A percentile compares a stretch with the other conserved stretches of the same genome.
phyloP scores from a whole-genome alignment of 2,329 filamentous ascomycete species.

The Aspergillus sp. region DNA sequence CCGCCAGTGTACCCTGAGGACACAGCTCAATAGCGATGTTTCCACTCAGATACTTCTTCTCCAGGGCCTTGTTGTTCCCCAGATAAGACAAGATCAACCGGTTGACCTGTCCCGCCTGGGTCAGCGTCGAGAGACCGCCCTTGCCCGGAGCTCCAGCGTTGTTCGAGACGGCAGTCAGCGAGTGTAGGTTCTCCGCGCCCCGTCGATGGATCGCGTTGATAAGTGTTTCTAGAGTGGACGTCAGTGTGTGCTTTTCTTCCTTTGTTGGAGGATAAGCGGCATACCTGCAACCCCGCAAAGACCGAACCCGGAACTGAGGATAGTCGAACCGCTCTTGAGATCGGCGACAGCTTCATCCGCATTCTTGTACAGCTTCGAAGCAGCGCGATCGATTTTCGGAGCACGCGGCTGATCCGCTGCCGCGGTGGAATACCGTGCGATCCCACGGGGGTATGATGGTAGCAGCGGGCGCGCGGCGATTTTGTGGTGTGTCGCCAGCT shows the following conservation, averaged over 20 bases:
- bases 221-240: slow-evolving; percentile 58
- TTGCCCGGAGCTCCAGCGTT: slow-evolving; percentile 71
- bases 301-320: slow-evolving; percentile 79
- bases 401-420: slow-evolving; percentile 17
- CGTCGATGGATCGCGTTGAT: slow-evolving; percentile 66
- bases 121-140: slow-evolving; percentile 67
- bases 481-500: slow-evolving; percentile 17
- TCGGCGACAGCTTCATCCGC: slow-evolving; percentile 70
- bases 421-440: slow-evolving; percentile 21
- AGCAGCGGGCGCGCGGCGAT: slow-evolving; percentile 12
- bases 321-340: slow-evolving; percentile 66
- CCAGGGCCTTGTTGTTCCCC: slow-evolving; percentile 73
- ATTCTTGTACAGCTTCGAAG: slow-evolving; percentile 38
- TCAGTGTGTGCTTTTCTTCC: neutral
- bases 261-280: slow-evolving; percentile 12
- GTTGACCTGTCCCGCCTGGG: slow-evolving; percentile 67
- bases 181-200: slow-evolving; percentile 54
- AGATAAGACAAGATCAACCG: slow-evolving; percentile 74
- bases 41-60: slow-evolving; percentile 72
- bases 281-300: slow-evolving; percentile 71
- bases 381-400: slow-evolving; percentile 29
- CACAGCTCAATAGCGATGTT: slow-evolving; percentile 73
- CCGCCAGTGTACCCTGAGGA: slow-evolving; percentile 60
- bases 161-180: slow-evolving; percentile 75
- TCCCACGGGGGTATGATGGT: slow-evolving; percentile 1